Evolutionary conservation across 2,329 filamentous ascomycete genomes (phyloP).

Genomic region (Talaromyces sp.): DNA sequence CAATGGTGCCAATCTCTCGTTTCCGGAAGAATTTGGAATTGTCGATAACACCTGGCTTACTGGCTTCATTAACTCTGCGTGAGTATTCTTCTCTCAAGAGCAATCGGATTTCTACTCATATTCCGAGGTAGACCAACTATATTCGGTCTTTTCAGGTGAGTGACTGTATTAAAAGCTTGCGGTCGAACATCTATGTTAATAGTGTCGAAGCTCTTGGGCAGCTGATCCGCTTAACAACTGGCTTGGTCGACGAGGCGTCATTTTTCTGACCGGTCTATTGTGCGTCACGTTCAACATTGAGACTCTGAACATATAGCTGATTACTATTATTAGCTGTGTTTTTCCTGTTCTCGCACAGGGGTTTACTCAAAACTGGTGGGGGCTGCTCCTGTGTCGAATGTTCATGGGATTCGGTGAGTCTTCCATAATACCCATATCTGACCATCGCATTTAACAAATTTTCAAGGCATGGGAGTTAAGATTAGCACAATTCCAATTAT

Average conservation of each 20-base stretch:
- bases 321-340: constrained; percentile 13
- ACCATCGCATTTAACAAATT: neutral
- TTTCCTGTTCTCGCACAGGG: constrained; percentile 23
- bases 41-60: constrained; percentile 52
- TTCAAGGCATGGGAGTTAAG: constrained; percentile 51
- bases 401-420: constrained; percentile 51
- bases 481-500: constrained; percentile 53
- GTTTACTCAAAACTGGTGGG: constrained; percentile 50
- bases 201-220: constrained; percentile 52
- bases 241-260: constrained; percentile 57
- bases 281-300: constrained; percentile 49
- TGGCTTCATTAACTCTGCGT: constrained; percentile 58
- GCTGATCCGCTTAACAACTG: constrained; percentile 59
- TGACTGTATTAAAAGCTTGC: neutral
- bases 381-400: constrained; percentile 52
- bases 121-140: constrained; percentile 8
- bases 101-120: neutral
- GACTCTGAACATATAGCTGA: neutral
- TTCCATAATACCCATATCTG: neutral
- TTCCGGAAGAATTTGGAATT: constrained; percentile 31
- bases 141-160: constrained; percentile 15
- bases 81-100: constrained; percentile 15
- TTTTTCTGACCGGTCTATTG: constrained; percentile 60
- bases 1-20: constrained; percentile 42
- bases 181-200: constrained; percentile 9